Conservation (phyloP, 305 asterid genomes). For the Fraxinus nigra region DNA sequence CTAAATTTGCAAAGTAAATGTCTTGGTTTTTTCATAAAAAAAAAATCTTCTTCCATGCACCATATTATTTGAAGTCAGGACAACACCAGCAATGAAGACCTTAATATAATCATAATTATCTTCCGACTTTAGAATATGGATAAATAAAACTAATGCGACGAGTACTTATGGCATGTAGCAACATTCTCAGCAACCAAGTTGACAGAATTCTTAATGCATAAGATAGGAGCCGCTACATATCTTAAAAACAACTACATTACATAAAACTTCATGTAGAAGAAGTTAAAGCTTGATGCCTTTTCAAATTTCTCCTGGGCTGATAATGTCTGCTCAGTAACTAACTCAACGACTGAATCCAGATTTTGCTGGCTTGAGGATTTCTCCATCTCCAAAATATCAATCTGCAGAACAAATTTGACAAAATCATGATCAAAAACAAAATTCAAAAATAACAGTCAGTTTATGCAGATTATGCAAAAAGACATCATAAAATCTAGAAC, state of each 20-base stretch:
- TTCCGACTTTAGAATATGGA: background rate
- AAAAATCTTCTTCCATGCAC: background rate
- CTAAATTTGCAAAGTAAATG: background rate
- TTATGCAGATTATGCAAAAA: constrained; percentile 13
- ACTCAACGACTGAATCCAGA: constrained; percentile 50
- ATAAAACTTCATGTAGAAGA: background rate
- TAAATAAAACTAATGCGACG: background rate
- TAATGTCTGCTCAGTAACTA: constrained; percentile 61
- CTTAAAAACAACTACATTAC: background rate
- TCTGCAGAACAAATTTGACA: constrained; percentile 43
- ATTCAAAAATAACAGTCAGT: constrained; percentile 10
- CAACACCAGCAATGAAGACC: background rate
- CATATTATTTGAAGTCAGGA: background rate
- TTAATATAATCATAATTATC: background rate
- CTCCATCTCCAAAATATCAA: constrained; percentile 70
- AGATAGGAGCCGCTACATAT: background rate
- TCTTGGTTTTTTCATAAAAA: background rate
- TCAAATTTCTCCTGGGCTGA: constrained; percentile 64
- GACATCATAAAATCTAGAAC: background rate
- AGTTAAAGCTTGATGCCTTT: constrained; percentile 47
- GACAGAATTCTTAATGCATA: background rate
- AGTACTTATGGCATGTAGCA: background rate
- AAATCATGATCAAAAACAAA: constrained; percentile 17
- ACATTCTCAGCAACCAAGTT: background rate
- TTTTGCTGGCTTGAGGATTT: constrained; percentile 75